phyloP scores from a whole-genome alignment of 177 flowering plant genomes.

The Vitis hybrid region DNA sequence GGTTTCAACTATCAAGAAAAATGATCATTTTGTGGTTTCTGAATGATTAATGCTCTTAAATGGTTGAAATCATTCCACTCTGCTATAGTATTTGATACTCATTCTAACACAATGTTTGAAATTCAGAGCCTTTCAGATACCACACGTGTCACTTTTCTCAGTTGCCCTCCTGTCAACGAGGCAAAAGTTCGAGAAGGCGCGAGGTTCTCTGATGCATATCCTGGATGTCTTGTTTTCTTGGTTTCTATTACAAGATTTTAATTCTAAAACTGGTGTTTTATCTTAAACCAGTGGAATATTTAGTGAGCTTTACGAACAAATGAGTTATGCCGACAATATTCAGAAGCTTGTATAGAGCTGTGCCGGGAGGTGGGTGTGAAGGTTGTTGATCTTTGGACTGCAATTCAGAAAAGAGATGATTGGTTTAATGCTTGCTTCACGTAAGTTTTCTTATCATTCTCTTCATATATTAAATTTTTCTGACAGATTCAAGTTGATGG shows the following conservation, averaged over 20 bases:
- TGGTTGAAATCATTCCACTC: too few species aligned
- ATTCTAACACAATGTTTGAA: constrained; percentile 11
- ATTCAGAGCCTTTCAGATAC: constrained; percentile 67
- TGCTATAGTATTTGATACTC: not conserved
- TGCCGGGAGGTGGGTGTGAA: constrained; percentile 68
- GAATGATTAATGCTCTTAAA: too few species aligned
- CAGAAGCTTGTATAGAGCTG: constrained; percentile 78
- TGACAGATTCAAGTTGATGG: too few species aligned
- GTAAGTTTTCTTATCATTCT: constrained; percentile 45
- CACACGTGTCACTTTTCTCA: constrained; percentile 69
- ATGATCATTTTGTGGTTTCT: too few species aligned
- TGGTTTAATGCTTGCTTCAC: constrained; percentile 72
- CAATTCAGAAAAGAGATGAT: constrained; percentile 64
- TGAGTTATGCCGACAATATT: constrained; percentile 61
- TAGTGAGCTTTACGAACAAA: constrained; percentile 62
- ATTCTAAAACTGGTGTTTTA: constrained; percentile 4
- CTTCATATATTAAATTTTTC: not conserved
- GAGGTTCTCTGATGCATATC: constrained; percentile 37
- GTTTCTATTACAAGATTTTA: not conserved
- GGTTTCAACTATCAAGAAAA: too few species aligned
- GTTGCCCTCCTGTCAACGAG: constrained; percentile 77
- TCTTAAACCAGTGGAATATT: constrained; percentile 36
- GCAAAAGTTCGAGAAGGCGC: constrained; percentile 30
- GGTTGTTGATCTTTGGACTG: constrained; percentile 74
- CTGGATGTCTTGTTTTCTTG: not conserved